These are phyloP conservation scores for Cladochytrium replicatum DNA, from an alignment of 192 early-diverging fungal species.

Conservation along the genomic window DNA sequence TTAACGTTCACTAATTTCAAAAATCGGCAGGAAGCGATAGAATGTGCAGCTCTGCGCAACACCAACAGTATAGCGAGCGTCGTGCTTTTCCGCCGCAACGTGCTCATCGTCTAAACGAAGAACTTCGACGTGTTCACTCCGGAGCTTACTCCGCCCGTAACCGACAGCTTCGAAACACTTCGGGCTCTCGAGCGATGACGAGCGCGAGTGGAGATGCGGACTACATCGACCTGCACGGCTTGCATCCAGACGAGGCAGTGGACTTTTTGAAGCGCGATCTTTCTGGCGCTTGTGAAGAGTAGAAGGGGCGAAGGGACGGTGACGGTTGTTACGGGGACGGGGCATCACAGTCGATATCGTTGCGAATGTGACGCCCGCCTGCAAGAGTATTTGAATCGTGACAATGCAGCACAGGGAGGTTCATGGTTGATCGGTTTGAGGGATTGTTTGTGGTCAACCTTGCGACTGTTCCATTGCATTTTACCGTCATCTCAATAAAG, in stretches of 20 bases:
- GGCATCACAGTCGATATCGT: slow-evolving; percentile 30
- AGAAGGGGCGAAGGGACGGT: slow-evolving; percentile 18
- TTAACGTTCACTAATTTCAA: slow-evolving; percentile 29
- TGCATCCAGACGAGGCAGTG: slow-evolving; percentile 38
- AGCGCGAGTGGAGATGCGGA: not conserved
- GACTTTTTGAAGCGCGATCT: slow-evolving; percentile 22
- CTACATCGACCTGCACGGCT: slow-evolving; percentile 38
- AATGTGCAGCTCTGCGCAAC: slow-evolving; percentile 32
- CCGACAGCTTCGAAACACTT: not conserved
- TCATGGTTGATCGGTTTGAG: slow-evolving; percentile 30
- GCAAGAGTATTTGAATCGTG: slow-evolving; percentile 14
- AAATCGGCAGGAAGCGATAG: slow-evolving; percentile 31
- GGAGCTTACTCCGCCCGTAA: slow-evolving; percentile 30
- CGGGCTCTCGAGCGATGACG: not conserved
- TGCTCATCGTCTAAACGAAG: slow-evolving; percentile 29
- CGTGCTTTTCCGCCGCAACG: slow-evolving; percentile 9
- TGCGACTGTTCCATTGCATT: too few species aligned
- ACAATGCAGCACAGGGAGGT: slow-evolving; percentile 23
- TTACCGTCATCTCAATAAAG: too few species aligned
- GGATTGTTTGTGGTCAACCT: slow-evolving; percentile 32
- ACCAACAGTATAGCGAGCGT: slow-evolving; percentile 19
- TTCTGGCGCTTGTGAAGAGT: slow-evolving; percentile 10
- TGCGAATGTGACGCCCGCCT: slow-evolving; percentile 34
- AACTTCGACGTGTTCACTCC: slow-evolving; percentile 23
- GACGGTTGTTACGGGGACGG: slow-evolving; percentile 37